Conservation (phyloP, 306 rosid genomes). For the Urtica urens region DNA sequence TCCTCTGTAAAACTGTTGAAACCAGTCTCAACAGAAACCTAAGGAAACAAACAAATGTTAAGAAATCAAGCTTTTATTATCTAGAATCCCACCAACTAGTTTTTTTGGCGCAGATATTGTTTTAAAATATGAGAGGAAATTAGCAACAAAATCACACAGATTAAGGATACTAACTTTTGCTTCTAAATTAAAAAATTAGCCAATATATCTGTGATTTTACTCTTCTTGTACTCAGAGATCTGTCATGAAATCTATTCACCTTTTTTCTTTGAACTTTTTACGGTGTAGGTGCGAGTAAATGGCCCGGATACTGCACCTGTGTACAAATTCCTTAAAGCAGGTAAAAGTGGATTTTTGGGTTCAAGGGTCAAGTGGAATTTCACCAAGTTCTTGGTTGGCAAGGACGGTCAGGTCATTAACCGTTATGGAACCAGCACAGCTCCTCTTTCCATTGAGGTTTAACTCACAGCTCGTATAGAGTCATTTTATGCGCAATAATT, state of each 20-base stretch:
- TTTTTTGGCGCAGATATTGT: no score
- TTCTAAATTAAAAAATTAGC: neutral
- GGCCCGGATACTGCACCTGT: conserved; percentile 58
- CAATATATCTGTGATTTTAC: neutral
- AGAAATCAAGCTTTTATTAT: no score
- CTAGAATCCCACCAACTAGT: no score
- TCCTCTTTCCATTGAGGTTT: conserved; percentile 63
- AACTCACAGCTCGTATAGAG: neutral
- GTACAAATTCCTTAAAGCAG: conserved; percentile 61
- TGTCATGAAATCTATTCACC: neutral
- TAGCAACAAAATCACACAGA: neutral
- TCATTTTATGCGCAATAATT: neutral
- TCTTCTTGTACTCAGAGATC: no score
- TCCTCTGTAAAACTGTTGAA: neutral
- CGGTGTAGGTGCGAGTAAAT: conserved; percentile 54
- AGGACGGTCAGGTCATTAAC: conserved; percentile 48
- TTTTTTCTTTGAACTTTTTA: neutral
- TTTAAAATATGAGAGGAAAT: neutral
- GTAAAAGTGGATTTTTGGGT: conserved; percentile 52
- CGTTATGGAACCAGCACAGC: conserved; percentile 61
- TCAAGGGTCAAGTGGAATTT: conserved; percentile 88
- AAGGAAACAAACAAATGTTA: no score
- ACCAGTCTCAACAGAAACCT: neutral
- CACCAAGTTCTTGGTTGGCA: conserved; percentile 71
- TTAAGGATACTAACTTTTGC: neutral